These are phyloP conservation scores for Huntiella savannae DNA, from an alignment of 2,329 filamentous ascomycete species.

Conservation along the genomic window DNA sequence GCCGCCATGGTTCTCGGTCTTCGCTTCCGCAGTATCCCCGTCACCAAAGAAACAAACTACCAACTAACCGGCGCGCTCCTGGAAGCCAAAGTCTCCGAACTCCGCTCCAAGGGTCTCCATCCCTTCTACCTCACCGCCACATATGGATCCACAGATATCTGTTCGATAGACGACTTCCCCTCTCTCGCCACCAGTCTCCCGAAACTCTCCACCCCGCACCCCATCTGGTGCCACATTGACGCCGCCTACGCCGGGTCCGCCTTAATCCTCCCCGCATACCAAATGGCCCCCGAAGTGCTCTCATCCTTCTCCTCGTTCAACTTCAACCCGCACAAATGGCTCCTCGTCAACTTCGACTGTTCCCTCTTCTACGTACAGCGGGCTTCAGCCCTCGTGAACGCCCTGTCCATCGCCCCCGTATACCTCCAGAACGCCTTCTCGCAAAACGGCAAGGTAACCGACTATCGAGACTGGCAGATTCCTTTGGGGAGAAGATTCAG, in stretches of 20 bases:
- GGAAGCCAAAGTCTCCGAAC: conserved; percentile 40
- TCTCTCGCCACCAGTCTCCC: conserved; percentile 38
- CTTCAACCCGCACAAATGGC: conserved; percentile 95
- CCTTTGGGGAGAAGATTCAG: conserved; percentile 78
- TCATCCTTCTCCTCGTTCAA: conserved; percentile 69
- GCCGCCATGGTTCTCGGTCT: conserved; percentile 72
- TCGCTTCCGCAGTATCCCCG: conserved; percentile 53
- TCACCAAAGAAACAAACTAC: conserved; percentile 43
- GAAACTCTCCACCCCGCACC: conserved; percentile 16
- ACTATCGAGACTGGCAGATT: conserved; percentile 96
- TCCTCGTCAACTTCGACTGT: conserved; percentile 80
- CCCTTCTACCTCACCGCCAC: conserved; percentile 78
- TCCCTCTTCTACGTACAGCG: conserved; percentile 64
- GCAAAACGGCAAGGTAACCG: conserved; percentile 68
- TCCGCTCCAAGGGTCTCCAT: conserved; percentile 49
- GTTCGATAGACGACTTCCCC: conserved; percentile 65
- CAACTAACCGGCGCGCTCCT: conserved; percentile 49
- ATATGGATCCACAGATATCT: conserved; percentile 73
- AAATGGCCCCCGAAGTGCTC: conserved; percentile 32
- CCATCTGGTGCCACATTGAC: conserved; percentile 84
- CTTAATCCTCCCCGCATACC: conserved; percentile 64
- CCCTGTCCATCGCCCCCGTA: conserved; percentile 58
- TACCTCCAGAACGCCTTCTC: conserved; percentile 70
- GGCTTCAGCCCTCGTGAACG: conserved; percentile 56
- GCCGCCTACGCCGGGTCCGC: conserved; percentile 82